Evolutionary conservation across 1,139 yeast genomes (phyloP).

Genomic region (Pichia sp.): DNA sequence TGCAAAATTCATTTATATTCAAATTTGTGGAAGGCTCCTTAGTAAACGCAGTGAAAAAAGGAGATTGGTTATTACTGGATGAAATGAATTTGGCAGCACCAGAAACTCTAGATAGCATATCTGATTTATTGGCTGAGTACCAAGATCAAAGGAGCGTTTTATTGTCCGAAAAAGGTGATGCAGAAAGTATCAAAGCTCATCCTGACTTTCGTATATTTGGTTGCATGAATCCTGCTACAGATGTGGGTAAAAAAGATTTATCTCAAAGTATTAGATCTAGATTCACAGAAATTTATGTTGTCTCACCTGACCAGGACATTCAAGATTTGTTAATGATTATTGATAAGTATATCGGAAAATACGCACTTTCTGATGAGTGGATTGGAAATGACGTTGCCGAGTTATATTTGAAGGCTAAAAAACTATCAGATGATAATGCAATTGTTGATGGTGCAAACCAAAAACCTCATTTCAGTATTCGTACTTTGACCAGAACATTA

Average conservation of each 20-base stretch:
- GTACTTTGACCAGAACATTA: conserved; percentile 87
- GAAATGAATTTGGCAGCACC: conserved; percentile 93
- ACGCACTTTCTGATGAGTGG: conserved; percentile 78
- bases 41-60: conserved; percentile 85
- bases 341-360: conserved; percentile 75
- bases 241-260: conserved; percentile 89
- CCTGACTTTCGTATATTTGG: conserved; percentile 89
- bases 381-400: conserved; percentile 87
- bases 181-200: conserved; percentile 83
- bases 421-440: conserved; percentile 63
- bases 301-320: conserved; percentile 86
- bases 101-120: conserved; percentile 88
- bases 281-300: conserved; percentile 89
- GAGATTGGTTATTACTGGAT: conserved; percentile 93
- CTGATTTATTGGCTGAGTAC: conserved; percentile 73
- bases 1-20: conserved; percentile 78
- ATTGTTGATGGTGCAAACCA: conserved; percentile 98
- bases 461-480: conserved; percentile 91
- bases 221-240: conserved; percentile 99
- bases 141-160: conserved; percentile 63
- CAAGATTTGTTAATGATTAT: conserved; percentile 79
- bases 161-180: conserved; percentile 85
- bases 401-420: conserved; percentile 73
- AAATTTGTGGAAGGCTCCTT: conserved; percentile 90
- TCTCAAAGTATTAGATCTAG: conserved; percentile 86